These are phyloP conservation scores for Hypoxylon sp. DNA, from an alignment of 2,329 filamentous ascomycete genomes.

Conservation along the genomic window DNA sequence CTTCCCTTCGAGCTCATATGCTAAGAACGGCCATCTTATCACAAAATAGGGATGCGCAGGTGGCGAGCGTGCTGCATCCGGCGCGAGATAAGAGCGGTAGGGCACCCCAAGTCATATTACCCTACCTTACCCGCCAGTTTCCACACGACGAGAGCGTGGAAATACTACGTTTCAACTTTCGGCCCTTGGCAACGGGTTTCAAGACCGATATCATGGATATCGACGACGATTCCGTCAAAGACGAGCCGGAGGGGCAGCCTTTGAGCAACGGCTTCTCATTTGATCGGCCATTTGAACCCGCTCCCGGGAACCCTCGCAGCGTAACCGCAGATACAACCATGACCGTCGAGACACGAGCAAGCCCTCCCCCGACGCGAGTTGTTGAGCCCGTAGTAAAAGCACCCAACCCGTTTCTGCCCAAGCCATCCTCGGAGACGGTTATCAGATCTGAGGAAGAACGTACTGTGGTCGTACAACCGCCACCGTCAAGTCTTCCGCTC, in stretches of 20 bases:
- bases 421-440: conserved; percentile 41
- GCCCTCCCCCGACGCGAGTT: conserved; percentile 19
- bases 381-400: conserved; percentile 32
- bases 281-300: conserved; percentile 39
- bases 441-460: conserved; percentile 41
- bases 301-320: conserved; percentile 19
- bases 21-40: conserved; percentile 84
- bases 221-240: conserved; percentile 54
- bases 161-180: conserved; percentile 72
- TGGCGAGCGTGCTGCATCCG: conserved; percentile 86
- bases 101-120: conserved; percentile 79
- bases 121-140: conserved; percentile 78
- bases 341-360: conserved; percentile 23
- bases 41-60: conserved; percentile 76
- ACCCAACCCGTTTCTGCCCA: conserved; percentile 45
- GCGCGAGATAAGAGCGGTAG: conserved; percentile 72
- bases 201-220: conserved; percentile 52
- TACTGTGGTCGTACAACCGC: conserved; percentile 26
- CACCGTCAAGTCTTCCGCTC: conserved; percentile 45
- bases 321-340: conserved; percentile 21
- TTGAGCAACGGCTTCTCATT: conserved; percentile 45
- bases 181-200: conserved; percentile 52
- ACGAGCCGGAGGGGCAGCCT: conserved; percentile 44
- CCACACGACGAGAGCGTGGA: conserved; percentile 76
- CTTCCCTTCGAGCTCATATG: conserved; percentile 77